phyloP scores from a whole-genome alignment of 1,284 basidiomycete species.

The Cutaneotrichosporon sp. region DNA sequence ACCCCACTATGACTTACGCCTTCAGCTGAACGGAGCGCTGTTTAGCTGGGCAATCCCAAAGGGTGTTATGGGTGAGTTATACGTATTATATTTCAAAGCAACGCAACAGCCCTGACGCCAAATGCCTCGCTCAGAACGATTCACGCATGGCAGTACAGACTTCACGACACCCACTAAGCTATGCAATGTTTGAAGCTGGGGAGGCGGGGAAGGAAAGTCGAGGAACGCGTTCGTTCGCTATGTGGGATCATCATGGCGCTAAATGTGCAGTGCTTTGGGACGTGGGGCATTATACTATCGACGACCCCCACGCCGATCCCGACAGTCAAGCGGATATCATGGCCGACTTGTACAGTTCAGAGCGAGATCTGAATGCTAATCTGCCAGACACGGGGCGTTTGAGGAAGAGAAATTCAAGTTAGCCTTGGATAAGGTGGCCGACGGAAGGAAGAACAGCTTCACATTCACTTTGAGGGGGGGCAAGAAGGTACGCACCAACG shows the following conservation, averaged over 20 bases:
- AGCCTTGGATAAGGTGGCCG: neutral
- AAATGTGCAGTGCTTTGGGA: constrained; percentile 36
- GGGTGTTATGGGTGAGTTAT: constrained; percentile 30
- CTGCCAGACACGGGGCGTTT: neutral
- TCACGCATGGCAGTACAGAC: constrained; percentile 35
- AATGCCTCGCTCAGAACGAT: neutral
- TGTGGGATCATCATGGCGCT: neutral
- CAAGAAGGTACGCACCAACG: constrained; percentile 4
- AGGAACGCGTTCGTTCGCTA: constrained; percentile 38
- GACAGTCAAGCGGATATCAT: constrained; percentile 22
- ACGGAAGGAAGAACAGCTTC: neutral
- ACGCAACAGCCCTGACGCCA: too few relatives aligned
- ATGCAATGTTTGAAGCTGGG: constrained; percentile 76
- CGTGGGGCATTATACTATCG: constrained; percentile 33
- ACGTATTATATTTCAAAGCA: neutral
- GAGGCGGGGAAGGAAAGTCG: constrained; percentile 55
- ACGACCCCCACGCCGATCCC: constrained; percentile 8
- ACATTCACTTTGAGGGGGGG: constrained; percentile 10
- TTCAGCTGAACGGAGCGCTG: constrained; percentile 34
- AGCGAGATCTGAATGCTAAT: too few relatives aligned
- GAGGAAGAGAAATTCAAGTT: constrained; percentile 8
- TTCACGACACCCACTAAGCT: constrained; percentile 34
- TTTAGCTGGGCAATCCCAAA: constrained; percentile 39
- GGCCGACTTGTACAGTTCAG: too few relatives aligned
- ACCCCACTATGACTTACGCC: constrained; percentile 39